A percentile compares a stretch with the other conserved stretches of the same genome.
Conservation (phyloP, 441 rosid genomes). For the Adansonia madagascariensis region DNA sequence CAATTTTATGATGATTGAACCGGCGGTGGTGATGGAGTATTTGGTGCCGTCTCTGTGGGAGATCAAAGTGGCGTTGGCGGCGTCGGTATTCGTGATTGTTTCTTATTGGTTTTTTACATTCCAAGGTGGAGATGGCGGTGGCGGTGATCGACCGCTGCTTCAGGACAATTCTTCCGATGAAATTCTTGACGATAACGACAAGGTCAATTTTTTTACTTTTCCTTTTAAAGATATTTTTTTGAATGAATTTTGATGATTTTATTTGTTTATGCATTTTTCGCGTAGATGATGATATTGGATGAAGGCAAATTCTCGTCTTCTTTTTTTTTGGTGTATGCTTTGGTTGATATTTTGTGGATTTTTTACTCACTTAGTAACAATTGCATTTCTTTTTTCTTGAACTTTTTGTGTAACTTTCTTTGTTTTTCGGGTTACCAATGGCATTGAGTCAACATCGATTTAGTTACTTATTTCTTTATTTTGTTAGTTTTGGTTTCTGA, state of each 20-base stretch:
- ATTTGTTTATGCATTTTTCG: background rate
- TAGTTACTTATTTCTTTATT: constrained; percentile 7
- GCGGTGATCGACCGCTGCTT: constrained; percentile 44
- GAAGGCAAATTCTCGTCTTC: background rate
- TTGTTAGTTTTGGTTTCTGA: constrained; percentile 14
- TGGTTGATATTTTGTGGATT: background rate
- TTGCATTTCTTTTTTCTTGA: background rate
- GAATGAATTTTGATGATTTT: background rate
- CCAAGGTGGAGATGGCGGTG: constrained; percentile 38
- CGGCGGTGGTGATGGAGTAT: constrained; percentile 47
- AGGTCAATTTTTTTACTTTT: constrained; percentile 51
- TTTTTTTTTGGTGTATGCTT: background rate
- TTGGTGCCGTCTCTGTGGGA: constrained; percentile 93
- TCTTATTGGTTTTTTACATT: constrained; percentile 66
- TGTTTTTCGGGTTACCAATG: background rate
- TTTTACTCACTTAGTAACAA: background rate
- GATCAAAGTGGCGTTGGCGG: constrained; percentile 69
- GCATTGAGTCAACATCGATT: constrained; percentile 10
- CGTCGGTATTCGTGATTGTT: constrained; percentile 58
- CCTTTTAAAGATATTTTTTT: background rate
- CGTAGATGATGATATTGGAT: background rate
- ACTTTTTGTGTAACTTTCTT: background rate
- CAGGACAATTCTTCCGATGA: constrained; percentile 44
- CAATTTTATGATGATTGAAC: constrained; percentile 17
- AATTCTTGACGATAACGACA: constrained; percentile 48